Base-by-base conservation (phyloP, 352 stramenopile genomes). In the Phytophthora sp. region DNA sequence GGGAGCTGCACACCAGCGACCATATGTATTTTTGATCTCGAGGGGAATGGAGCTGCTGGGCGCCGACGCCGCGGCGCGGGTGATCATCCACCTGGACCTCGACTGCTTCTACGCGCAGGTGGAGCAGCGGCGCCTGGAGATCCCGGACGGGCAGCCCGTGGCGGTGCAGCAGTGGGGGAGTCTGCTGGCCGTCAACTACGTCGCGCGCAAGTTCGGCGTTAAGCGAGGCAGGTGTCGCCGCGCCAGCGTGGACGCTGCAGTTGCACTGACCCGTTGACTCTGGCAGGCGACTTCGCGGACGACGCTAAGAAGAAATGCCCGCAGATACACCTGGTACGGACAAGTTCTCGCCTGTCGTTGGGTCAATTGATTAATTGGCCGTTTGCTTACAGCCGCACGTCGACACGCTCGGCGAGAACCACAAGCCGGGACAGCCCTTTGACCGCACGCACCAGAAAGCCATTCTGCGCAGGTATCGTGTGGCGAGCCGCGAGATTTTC, bases 91-190 rank as follows among this genome's bases (percentile, higher is more conserved):
- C 58, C 56, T 95, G 50, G 88, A 96, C 50, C 82, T 94, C 46
- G 88, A 96, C 72, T 96, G 86, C 74, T 96, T 94, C 73, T 96
- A 96, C 54, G 84, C 86, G 54, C 86, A 94, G 66, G 88, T 96
- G 28, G 88, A 96, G 63, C 76, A 90, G 50, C 77, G 76, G 10
- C 75, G 88, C 5, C 84, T 94, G n/a, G 44, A 74, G 0, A 89
- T 96, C 45, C 73, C 79, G 15, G 71, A 76, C 23, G 73, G 76
- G 0, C 48, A 89, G 48, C 88, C 88, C 2, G 55, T 94, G 35
- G 88, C 86, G 1, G 88, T 91, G 43, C 88, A 96, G 66, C 88
- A 96, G 57, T 96, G 88, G 88, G 84, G 85, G 13, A 86, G 62
- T 79, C 58, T 95, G 44, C 73, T 95, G 45, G 87, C 87, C 18